These are phyloP conservation scores for Fusarium albidum DNA, from an alignment of 2,329 filamentous ascomycete species.

Conservation along the genomic window DNA sequence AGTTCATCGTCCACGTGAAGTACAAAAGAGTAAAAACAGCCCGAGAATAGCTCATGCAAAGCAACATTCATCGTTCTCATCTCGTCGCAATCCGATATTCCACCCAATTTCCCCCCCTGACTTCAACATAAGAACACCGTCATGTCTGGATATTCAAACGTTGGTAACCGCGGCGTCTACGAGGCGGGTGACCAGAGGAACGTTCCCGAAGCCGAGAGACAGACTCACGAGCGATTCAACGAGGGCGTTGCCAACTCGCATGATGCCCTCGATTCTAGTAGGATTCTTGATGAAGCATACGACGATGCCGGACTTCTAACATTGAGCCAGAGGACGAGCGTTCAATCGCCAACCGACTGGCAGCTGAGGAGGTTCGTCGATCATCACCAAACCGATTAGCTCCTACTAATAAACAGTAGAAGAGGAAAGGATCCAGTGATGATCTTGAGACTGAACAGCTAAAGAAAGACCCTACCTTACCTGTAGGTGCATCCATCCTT, in stretches of 20 bases:
- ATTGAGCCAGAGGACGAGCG: slow-evolving; percentile 69
- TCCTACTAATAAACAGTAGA: slow-evolving; percentile 15
- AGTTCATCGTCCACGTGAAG: slow-evolving; percentile 27
- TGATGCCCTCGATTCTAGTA: slow-evolving; percentile 75
- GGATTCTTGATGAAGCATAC: slow-evolving; percentile 32
- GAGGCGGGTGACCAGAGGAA: slow-evolving; percentile 82
- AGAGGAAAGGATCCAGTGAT: slow-evolving; percentile 55
- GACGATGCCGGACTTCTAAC: slow-evolving; percentile 23
- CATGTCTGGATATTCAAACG: slow-evolving; percentile 63
- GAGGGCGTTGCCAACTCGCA: slow-evolving; percentile 78
- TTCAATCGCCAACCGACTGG: slow-evolving; percentile 76
- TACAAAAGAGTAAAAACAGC: slow-evolving; percentile 29
- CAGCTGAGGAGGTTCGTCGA: slow-evolving; percentile 63
- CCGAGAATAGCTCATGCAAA: neutral
- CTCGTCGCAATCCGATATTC: neutral
- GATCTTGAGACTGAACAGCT: slow-evolving; percentile 49
- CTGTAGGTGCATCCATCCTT: slow-evolving; percentile 51
- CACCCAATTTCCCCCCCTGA: neutral
- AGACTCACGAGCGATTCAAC: slow-evolving; percentile 68
- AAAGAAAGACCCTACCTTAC: slow-evolving; percentile 69
- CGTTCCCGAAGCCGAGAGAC: slow-evolving; percentile 58
- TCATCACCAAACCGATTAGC: neutral
- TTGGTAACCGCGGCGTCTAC: slow-evolving; percentile 73
- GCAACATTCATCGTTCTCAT: slow-evolving; percentile 8
- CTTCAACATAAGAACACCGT: slow-evolving; percentile 11